Percentiles rank a stretch among this genome's conserved stretches.
phyloP scores from a whole-genome alignment of 1,284 basidiomycete genomes.

The Anthracocystis walkeri region DNA sequence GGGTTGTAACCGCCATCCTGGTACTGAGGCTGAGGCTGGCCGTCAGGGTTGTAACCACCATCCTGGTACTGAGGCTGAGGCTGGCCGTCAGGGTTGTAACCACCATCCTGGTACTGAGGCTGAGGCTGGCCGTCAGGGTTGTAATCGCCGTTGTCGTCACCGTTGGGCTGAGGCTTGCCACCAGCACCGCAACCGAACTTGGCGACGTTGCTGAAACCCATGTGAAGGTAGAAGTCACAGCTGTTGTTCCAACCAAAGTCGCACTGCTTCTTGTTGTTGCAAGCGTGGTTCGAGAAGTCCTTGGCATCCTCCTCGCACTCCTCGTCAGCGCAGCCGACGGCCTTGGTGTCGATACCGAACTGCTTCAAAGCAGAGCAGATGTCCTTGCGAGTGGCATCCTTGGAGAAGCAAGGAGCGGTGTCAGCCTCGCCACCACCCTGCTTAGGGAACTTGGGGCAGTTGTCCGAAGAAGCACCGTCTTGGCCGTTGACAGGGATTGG shows the following conservation, averaged over 20 bases:
- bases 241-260: constrained; percentile 43
- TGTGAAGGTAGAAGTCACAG: constrained; percentile 40
- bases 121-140: neutral
- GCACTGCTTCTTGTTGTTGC: constrained; percentile 44
- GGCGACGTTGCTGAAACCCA: constrained; percentile 41
- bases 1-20: neutral
- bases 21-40: neutral
- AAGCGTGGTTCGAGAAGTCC: constrained; percentile 47
- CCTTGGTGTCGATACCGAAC: constrained; percentile 38
- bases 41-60: neutral
- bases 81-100: neutral
- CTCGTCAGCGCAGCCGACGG: constrained; percentile 31
- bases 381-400: constrained; percentile 36
- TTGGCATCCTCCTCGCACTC: constrained; percentile 43
- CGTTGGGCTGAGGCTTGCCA: constrained; percentile 1
- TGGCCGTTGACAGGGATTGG: constrained; percentile 10
- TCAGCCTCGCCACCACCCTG: constrained; percentile 35
- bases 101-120: neutral
- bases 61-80: neutral
- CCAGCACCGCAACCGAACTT: constrained; percentile 40
- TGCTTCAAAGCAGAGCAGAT: constrained; percentile 52
- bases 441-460: constrained; percentile 49
- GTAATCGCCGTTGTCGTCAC: neutral
- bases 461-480: constrained; percentile 3
- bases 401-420: constrained; percentile 40